These are phyloP conservation scores for maize (Zea mays) DNA, from an alignment of 176 grass and related monocot genomes.

Conservation along the genomic window DNA sequence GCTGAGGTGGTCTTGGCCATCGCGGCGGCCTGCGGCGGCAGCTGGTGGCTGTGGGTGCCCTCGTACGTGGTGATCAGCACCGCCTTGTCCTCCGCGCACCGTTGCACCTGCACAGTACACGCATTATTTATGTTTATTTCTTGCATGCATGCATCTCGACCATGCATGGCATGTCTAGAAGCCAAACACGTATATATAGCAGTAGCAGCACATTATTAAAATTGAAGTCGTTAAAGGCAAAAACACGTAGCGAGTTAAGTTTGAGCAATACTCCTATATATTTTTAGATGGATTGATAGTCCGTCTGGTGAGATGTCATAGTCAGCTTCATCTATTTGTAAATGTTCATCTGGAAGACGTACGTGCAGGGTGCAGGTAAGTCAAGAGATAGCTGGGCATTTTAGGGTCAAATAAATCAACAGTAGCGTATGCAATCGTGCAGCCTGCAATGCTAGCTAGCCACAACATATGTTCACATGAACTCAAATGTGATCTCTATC, in stretches of 20 bases:
- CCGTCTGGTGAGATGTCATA: conserved; percentile 22
- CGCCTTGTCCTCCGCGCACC: conserved; percentile 70
- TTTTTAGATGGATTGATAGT: neutral
- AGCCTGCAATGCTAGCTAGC: neutral
- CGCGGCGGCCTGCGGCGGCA: conserved; percentile 70
- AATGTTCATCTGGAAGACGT: neutral
- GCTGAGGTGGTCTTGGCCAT: conserved; percentile 86
- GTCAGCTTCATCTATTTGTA: conserved; percentile 37
- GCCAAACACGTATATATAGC: neutral
- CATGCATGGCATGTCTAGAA: neutral
- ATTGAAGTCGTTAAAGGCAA: neutral
- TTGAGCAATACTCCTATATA: too few species aligned
- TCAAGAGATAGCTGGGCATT: neutral
- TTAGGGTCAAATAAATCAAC: neutral
- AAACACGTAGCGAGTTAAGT: neutral
- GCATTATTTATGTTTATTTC: neutral
- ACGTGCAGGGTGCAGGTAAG: conserved; percentile 7
- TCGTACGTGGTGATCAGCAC: conserved; percentile 83
- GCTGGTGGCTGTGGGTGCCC: conserved; percentile 82
- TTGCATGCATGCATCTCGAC: neutral
- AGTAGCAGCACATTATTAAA: neutral
- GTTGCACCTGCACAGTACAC: conserved; percentile 33
- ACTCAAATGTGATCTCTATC: neutral
- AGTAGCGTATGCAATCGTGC: conserved; percentile 15
- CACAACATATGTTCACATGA: neutral